These are phyloP conservation scores for Amauroascus niger DNA, from an alignment of 2,329 filamentous ascomycete species.

Conservation along the genomic window DNA sequence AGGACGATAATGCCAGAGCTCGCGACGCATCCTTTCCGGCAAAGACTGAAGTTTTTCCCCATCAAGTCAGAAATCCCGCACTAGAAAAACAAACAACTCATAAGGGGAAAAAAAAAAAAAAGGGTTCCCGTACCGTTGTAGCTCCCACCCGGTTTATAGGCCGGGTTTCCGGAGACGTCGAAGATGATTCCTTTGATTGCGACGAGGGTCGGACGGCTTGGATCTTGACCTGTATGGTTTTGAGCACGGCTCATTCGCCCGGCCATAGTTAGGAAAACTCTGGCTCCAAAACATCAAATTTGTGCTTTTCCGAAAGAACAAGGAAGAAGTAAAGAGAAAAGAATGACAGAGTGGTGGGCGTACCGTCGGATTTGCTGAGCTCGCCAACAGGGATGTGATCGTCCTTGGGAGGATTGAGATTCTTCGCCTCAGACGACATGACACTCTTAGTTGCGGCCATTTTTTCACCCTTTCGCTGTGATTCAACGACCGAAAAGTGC, in stretches of 20 bases:
- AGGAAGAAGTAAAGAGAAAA: too few relatives aligned
- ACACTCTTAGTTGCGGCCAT: conserved; percentile 15
- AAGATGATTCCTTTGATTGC: conserved; percentile 82
- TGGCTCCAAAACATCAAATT: background rate
- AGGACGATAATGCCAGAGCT: conserved; percentile 74
- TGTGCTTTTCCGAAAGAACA: too few relatives aligned
- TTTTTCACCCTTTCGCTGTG: too few relatives aligned
- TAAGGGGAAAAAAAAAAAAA: background rate
- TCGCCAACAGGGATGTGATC: conserved; percentile 75
- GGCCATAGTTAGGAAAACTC: background rate
- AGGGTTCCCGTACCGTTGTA: conserved; percentile 85
- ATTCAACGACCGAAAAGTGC: too few relatives aligned
- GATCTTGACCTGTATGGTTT: conserved; percentile 14
- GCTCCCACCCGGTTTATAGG: conserved; percentile 70
- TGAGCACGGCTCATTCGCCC: too few relatives aligned
- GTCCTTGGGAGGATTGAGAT: conserved; percentile 71
- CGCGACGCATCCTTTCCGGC: conserved; percentile 93
- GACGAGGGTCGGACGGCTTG: conserved; percentile 44
- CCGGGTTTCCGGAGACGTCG: conserved; percentile 81
- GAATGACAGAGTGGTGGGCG: conserved; percentile 24
- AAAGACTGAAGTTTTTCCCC: too few relatives aligned
- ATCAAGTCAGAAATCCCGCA: too few relatives aligned
- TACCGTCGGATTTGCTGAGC: conserved; percentile 74
- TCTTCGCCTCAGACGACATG: conserved; percentile 18
- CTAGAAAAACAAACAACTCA: too few relatives aligned